Base-by-base conservation (phyloP, 1,139 yeast species). In the Hyphopichia buzzinii region DNA sequence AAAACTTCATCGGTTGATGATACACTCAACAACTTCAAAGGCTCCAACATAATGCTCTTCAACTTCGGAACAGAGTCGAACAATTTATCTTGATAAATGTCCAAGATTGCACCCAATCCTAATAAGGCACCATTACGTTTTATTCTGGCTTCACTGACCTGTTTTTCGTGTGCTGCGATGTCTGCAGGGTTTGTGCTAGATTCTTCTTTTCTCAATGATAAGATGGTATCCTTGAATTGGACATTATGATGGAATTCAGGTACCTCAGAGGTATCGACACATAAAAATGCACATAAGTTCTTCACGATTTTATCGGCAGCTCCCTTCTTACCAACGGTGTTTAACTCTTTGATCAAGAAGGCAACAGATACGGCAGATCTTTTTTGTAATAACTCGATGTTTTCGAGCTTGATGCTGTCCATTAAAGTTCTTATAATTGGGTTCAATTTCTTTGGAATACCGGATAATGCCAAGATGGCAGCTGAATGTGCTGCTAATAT, bases 181-280 rank as follows among this genome's bases (percentile, higher is more conserved):
- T 84, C 92, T 8, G 78, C 74, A 4, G 84, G 79, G 44, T 84
- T 89, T 1, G 81, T 72, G 39, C 74, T 74, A 4, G 82, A 79
- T 46, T 87, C 95, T 51, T 89, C 97, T 49, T 87, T 86, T 38
- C 80, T 72, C 49, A 90, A 70, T 1, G 96, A 87, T 38, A 90
- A 64, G 26, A 92, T 83, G 14, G 67, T 68, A 37, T 77, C 81
- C 23, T 64, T 72, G 39, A 73, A 71, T 10, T 64, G 64, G 33
- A 77, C 74, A 53, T 87, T 85, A 33, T 86, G 84, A 23, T 74
- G 73, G 54, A 87, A 92, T 52, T 89, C 97, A 3, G 98, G 98
- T 25, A 92, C 97, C 57, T 90, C 97, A 4, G 94, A 78, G 0
- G 96, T 88, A 57, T 92, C 98, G 29, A 90, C 97, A 65, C 98